Evolutionary conservation across 805 yeast species (phyloP), one percentile per base, ranked within the genome.

Genomic region (Starmerella asiatica): DNA sequence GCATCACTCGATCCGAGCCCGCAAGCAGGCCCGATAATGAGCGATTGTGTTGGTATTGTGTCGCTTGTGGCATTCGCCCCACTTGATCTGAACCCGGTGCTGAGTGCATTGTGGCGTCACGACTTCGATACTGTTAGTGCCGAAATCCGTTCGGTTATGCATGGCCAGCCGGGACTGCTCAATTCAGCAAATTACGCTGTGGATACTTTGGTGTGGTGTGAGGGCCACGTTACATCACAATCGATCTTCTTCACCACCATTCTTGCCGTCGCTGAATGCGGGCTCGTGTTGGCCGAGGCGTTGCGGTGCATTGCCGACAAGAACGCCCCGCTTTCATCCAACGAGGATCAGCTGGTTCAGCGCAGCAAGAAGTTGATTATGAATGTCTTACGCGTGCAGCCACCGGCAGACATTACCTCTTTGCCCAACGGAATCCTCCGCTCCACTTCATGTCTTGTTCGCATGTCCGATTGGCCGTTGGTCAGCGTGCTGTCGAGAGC

Each of bases 41-140:
- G 61, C 39, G 69, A 65, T 34, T 62, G 68, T n/a, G 61, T 64
- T 16, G 61, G 66, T 7, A 46, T 66, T 31, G 58, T 56, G 34
- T 62, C 60, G 18, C 58, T 48, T 49, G 65, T 54, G 29, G 64
- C 52, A 46, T 60, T 53, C 46, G 54, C 51, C 23, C 52, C 55
- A 39, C 52, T 67, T 37, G 65, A 62, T 35, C 42, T 64, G 31
- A 48, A 61, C 6, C 52, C 52, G n/a, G 58, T 59, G 16, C 62
- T 63, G 40, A 62, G 56, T 26, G 53, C 55, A 7, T 50, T 67
- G 39, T 67, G 70, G 69, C 42, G 45, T 9, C 60, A 63, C 27
- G 62, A 62, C 34, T 66, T 61, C 55, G 45, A 43, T 5, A 56
- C 53, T n/a, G 58, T 62, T 57, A 58, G 58, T 37, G 34, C 34